Evolutionary conservation across 2,329 filamentous ascomycete species (phyloP).

Genomic region (Pyrenochaeta sp.): DNA sequence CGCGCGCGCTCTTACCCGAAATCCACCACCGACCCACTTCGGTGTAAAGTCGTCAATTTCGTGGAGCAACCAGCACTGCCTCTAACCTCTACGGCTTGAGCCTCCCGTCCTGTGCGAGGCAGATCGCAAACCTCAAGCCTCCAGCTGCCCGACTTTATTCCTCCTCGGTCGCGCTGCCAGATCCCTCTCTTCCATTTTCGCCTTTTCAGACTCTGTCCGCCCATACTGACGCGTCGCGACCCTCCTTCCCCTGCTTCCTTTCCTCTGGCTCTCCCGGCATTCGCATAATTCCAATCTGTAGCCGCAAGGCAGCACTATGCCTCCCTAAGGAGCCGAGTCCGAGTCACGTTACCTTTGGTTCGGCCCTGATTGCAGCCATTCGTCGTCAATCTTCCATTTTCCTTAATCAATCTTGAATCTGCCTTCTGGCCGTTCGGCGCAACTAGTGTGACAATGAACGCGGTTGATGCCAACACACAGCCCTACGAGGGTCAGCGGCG

Average conservation of each 20-base stretch:
- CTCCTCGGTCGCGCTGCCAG: constrained; percentile 30
- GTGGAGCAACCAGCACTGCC: constrained; percentile 43
- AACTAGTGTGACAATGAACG: constrained; percentile 35
- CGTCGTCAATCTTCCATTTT: constrained; percentile 14
- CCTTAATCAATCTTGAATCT: constrained; percentile 25
- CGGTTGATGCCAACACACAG: constrained; percentile 44
- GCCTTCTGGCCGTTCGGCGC: constrained; percentile 27
- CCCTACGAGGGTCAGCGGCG: constrained; percentile 44
- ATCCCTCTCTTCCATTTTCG: constrained; percentile 27
- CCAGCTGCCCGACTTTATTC: constrained; percentile 37
- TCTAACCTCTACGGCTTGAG: constrained; percentile 37
- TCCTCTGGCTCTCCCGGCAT: constrained; percentile 20
- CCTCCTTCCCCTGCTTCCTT: constrained; percentile 4
- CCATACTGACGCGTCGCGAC: constrained; percentile 23
- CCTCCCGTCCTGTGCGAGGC: constrained; percentile 41
- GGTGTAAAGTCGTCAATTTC: constrained; percentile 31
- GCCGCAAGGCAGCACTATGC: constrained; percentile 45
- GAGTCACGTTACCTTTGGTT: constrained; percentile 42
- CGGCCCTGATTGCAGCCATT: constrained; percentile 12
- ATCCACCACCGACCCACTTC: constrained; percentile 28
- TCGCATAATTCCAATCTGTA: constrained; percentile 24
- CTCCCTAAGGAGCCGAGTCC: constrained; percentile 34
- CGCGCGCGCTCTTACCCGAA: constrained; percentile 32
- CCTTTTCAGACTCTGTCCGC: constrained; percentile 21
- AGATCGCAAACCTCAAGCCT: constrained; percentile 40